Base-by-base conservation (phyloP, 495 filamentous ascomycete species). In the Penicillium antarcticum region DNA sequence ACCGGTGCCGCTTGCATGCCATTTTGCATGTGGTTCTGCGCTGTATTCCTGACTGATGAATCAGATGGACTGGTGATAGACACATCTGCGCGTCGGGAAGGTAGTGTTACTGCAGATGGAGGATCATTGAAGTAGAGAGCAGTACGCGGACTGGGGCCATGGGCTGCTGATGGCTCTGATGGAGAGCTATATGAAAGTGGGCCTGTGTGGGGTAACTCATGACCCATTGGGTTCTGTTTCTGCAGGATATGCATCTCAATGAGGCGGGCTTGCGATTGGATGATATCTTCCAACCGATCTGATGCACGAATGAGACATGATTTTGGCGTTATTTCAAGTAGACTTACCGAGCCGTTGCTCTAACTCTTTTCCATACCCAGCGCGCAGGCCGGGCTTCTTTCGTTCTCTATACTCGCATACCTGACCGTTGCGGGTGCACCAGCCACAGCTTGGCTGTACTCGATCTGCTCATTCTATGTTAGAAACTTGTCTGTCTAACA, bases 341-440 rank as follows among this genome's bases (percentile, higher is more conserved):
- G 11, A 56, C 68, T 23, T 61, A 76, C 73, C 71, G 18, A 96
- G 78, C 24, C 91, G 78, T 55, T 91, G 86, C 64, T 96, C 91
- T 34, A 96, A 71, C 69, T 96, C 91, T 48, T 91, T 80, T 1
- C 91, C 91, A 65, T 95, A 95, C 1, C 91, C 91, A 42, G 91
- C 91, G 51, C 89, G 74, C 41, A 92, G 71, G 1, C 88, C 89
- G 17, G 89, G 89, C 66, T 92, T 92, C 72, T 91, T 92, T 16
- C 89, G 80, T 60, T 89, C 87, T 62, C 85, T 89, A 68, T 94
- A 94, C 64, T 91, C 87, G 71, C 89, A 94, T 21, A 73, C 34
- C 36, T 88, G 85, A 5, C 80, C 79, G 66, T 95, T 95, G 48
- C 88, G 83, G 57, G 76, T 77, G 62, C 91, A 96, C 90, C 91